These are phyloP conservation scores for Pythium grandisporangium DNA, from an alignment of 352 stramenopile species.

Conservation along the genomic window DNA sequence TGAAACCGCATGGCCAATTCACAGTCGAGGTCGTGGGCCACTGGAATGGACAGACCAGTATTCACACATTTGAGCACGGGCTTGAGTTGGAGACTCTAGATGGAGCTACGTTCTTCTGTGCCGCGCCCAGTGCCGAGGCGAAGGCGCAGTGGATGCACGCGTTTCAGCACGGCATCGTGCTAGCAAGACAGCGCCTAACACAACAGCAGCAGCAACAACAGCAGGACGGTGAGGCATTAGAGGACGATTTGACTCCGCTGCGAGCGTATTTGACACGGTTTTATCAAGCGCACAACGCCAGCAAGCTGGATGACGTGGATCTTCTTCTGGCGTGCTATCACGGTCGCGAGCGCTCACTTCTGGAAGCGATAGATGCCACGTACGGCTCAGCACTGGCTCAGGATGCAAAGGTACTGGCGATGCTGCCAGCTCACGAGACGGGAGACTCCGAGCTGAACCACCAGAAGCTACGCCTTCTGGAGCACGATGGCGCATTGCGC, in stretches of 20 bases:
- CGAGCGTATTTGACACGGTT: constrained; percentile 15
- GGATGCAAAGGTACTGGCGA: constrained; percentile 7
- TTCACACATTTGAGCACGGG: constrained; percentile 39
- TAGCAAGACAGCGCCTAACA: constrained; percentile 7
- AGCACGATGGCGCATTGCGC: constrained; percentile 12
- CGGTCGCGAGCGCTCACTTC: constrained; percentile 14
- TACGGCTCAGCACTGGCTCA: constrained; percentile 13
- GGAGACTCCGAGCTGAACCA: constrained; percentile 9
- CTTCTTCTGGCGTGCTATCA: constrained; percentile 20
- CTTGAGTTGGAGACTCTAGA: constrained; percentile 64
- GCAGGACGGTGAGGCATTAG: constrained; percentile 4
- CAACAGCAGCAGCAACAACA: background rate
- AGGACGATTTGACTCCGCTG: constrained; percentile 3
- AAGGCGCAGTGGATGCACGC: constrained; percentile 55
- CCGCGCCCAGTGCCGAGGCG: constrained; percentile 33
- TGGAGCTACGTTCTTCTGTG: constrained; percentile 66
- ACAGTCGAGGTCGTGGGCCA: constrained; percentile 43
- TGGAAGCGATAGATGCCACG: constrained; percentile 17
- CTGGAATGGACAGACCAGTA: constrained; percentile 58
- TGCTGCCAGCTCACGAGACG: too few species aligned
- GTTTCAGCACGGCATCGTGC: constrained; percentile 39
- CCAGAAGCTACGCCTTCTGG: constrained; percentile 3
- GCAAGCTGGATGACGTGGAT: constrained; percentile 20
- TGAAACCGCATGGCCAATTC: constrained; percentile 22
- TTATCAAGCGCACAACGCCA: constrained; percentile 21